Evolutionary conservation across 805 yeast genomes (phyloP), one percentile per base, ranked within the genome.

Genomic region (Ascoidea tarda): DNA sequence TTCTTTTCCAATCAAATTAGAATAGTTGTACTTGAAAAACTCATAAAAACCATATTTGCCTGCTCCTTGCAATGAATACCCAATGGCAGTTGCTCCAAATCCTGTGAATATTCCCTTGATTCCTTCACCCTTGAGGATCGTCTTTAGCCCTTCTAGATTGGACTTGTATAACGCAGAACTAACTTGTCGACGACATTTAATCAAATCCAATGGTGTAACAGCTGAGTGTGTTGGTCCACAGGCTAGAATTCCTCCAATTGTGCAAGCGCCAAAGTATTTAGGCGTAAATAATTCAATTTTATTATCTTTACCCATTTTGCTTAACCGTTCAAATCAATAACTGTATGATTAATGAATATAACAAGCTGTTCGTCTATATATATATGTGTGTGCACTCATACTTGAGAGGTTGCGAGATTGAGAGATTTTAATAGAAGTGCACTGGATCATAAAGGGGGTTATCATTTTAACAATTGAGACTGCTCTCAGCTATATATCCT

Each of bases 41-140:
- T 91, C 98, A 70, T 93, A 91, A 66, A 89, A 82, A 33, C 99
- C 99, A 69, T 91, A 91, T 69, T 91, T 91, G 62, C 96, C 96
- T 50, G 96, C 96, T 62, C 99, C 98, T 71, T 91, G 99, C 62
- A 90, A 72, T 6, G 96, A 84, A 70, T 93, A 91, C 31, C 98
- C 98, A 55, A 90, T 74, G 56, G 84, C 79, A 4, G 98, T 93
- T 50, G 98, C 96, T 46, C 96, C 93, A 58, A 88, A 65, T 62
- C 98, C 98, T 6, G 95, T 84, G 69, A 78, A 87, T 51, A 91
- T 71, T 46, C 87, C 89, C 50, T 78, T 78, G 48, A 75, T 54
- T 6, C 99, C 98, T 66, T 82, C 85, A 16, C 80, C 76, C 58
- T 76, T 77, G 58, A 87, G 65, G 61, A 91, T 91, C 16, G 79